Evolutionary conservation across 768 basidiomycete species (phyloP).

Genomic region (Russula ochroleuca): DNA sequence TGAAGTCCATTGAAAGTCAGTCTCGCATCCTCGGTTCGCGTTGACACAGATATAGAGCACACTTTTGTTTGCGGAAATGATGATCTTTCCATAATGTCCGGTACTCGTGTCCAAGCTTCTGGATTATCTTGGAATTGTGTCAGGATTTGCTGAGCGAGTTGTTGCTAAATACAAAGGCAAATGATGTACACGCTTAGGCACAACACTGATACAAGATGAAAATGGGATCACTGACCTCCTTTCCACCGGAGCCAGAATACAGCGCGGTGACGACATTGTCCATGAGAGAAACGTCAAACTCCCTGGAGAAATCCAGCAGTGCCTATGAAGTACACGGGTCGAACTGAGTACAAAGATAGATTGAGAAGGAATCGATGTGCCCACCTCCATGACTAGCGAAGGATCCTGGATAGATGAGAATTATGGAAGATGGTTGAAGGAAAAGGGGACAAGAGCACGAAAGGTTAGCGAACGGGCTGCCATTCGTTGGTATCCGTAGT

Average conservation of each 20-base stretch:
- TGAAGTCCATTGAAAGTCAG: slow-evolving; percentile 6
- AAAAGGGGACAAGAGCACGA: slow-evolving; percentile 3
- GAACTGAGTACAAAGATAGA: neutral
- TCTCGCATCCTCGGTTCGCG: neutral
- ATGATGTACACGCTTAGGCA: slow-evolving; percentile 17
- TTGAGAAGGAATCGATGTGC: neutral
- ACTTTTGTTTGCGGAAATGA: slow-evolving; percentile 86
- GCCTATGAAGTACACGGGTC: slow-evolving; percentile 42
- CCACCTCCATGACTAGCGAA: slow-evolving; percentile 20
- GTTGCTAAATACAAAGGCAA: slow-evolving; percentile 57
- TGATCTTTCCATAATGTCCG: slow-evolving; percentile 84
- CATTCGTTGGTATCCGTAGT: slow-evolving; percentile 23
- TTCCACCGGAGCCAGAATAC: slow-evolving; percentile 70
- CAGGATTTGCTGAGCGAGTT: slow-evolving; percentile 87
- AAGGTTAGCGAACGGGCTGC: slow-evolving; percentile 13
- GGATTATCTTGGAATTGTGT: slow-evolving; percentile 96
- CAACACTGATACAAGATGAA: neutral
- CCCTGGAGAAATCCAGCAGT: slow-evolving; percentile 88
- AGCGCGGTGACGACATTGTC: slow-evolving; percentile 93
- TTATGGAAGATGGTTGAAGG: neutral
- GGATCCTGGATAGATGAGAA: slow-evolving; percentile 2
- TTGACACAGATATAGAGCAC: neutral
- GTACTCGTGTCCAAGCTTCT: slow-evolving; percentile 96
- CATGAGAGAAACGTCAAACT: slow-evolving; percentile 88
- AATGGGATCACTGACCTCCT: slow-evolving; percentile 56